A percentile compares a stretch with the other conserved stretches of the same genome.
Conservation (phyloP, 2,329 filamentous ascomycete species). For the Cladobotryum protrusum region DNA sequence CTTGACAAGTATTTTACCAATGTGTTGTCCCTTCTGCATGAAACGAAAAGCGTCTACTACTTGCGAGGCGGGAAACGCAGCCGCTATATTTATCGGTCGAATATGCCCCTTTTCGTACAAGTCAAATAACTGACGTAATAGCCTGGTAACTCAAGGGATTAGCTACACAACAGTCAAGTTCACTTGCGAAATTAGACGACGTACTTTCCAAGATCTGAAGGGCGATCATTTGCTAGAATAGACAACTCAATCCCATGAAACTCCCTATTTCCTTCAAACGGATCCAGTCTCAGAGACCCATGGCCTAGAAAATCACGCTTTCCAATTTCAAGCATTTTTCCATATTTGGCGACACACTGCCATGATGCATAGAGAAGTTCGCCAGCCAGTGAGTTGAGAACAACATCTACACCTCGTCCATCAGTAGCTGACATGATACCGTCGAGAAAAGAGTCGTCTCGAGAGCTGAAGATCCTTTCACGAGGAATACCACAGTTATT, state of each 20-base stretch:
- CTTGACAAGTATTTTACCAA: conserved; percentile 14
- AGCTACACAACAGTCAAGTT: too few species aligned
- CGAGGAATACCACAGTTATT: conserved; percentile 24
- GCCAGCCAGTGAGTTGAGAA: conserved; percentile 36
- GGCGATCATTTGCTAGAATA: not conserved
- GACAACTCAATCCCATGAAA: conserved; percentile 28
- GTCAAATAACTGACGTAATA: not conserved
- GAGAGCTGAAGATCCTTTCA: conserved; percentile 28
- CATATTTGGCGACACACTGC: conserved; percentile 38
- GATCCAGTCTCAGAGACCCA: conserved; percentile 36
- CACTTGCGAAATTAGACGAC: not conserved
- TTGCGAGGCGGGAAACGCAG: conserved; percentile 8
- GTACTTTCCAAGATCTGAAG: too few species aligned
- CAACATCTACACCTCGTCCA: conserved; percentile 29
- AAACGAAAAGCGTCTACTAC: conserved; percentile 13
- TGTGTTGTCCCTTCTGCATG: conserved; percentile 15
- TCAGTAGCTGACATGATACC: conserved; percentile 22
- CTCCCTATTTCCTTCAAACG: conserved; percentile 33
- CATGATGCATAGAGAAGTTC: conserved; percentile 37
- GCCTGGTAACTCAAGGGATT: not conserved
- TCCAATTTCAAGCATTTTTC: conserved; percentile 41
- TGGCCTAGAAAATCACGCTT: conserved; percentile 35
- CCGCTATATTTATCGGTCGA: not conserved
- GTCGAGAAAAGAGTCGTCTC: conserved; percentile 25
- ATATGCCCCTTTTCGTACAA: conserved; percentile 2